Percentiles rank a stretch among this genome's conserved stretches.
phyloP scores from a whole-genome alignment of 495 filamentous ascomycete species.

The Evansstolkia leycettana region DNA sequence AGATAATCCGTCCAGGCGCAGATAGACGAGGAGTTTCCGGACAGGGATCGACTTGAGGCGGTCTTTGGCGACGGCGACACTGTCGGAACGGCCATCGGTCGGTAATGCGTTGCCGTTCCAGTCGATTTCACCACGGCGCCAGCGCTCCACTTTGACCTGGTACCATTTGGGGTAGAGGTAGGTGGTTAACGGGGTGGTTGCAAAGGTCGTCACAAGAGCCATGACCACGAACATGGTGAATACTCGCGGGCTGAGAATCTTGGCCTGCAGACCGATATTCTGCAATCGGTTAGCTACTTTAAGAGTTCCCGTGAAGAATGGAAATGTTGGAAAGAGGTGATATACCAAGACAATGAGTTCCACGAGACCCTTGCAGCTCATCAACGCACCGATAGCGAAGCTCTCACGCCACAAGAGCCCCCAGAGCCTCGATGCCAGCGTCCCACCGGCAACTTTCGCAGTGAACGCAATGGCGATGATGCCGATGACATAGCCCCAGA shows the following conservation, averaged over 20 bases:
- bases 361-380: slow-evolving; percentile 96
- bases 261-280: slow-evolving; percentile 92
- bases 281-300: slow-evolving; percentile 18
- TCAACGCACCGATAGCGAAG: slow-evolving; percentile 79
- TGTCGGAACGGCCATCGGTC: slow-evolving; percentile 21
- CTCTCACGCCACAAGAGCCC: slow-evolving; percentile 90
- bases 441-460: slow-evolving; percentile 78
- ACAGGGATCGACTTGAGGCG: slow-evolving; percentile 22
- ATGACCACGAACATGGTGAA: slow-evolving; percentile 99
- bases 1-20: slow-evolving; percentile 84
- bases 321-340: too few species aligned
- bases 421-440: slow-evolving; percentile 62
- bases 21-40: slow-evolving; percentile 46
- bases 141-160: slow-evolving; percentile 81
- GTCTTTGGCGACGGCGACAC: slow-evolving; percentile 31
- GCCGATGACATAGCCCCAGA: slow-evolving; percentile 87
- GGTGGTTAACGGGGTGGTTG: slow-evolving; percentile 73
- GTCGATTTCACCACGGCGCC: slow-evolving; percentile 84
- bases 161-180: slow-evolving; percentile 80
- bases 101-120: slow-evolving; percentile 65
- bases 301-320: too few species aligned
- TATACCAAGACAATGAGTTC: slow-evolving; percentile 89
- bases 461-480: slow-evolving; percentile 74
- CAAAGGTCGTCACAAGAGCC: slow-evolving; percentile 84
- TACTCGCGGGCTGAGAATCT: slow-evolving; percentile 72